These are phyloP conservation scores for Candida sithepensis DNA, from an alignment of 805 yeast species.

Conservation along the genomic window DNA sequence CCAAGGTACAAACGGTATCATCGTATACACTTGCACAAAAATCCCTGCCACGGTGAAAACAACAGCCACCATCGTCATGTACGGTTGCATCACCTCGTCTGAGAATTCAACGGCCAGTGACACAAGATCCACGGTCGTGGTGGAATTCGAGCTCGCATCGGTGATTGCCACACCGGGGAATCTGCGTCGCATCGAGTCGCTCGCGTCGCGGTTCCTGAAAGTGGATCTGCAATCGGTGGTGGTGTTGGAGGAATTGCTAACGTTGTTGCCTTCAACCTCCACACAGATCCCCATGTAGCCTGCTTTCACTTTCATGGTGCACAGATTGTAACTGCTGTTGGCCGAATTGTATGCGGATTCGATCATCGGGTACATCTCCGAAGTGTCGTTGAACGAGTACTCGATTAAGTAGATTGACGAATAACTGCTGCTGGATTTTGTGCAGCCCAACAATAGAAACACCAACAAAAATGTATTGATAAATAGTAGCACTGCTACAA, in stretches of 20 bases:
- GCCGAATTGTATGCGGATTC: conserved; percentile 32
- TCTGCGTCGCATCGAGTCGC: not conserved
- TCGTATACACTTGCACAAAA: conserved; percentile 38
- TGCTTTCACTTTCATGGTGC: conserved; percentile 39
- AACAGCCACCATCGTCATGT: conserved; percentile 46
- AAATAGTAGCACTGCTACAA: conserved; percentile 39
- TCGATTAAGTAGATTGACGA: conserved; percentile 49
- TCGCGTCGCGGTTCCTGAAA: not conserved
- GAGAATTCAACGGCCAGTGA: conserved; percentile 49
- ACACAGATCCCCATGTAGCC: conserved; percentile 61
- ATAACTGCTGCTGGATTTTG: conserved; percentile 37
- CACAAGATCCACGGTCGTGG: conserved; percentile 37
- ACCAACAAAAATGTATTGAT: conserved; percentile 48
- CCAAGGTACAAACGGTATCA: conserved; percentile 49
- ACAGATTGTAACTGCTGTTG: conserved; percentile 34
- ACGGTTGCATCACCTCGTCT: conserved; percentile 58
- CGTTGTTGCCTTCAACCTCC: conserved; percentile 27
- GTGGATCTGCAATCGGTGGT: conserved; percentile 5
- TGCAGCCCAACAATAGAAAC: conserved; percentile 56
- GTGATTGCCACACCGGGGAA: conserved; percentile 34
- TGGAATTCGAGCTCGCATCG: conserved; percentile 29
- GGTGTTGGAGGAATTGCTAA: too few species aligned
- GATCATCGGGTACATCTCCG: conserved; percentile 40
- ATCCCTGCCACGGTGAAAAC: conserved; percentile 40
- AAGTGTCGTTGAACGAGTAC: conserved; percentile 43